Evolutionary conservation across 371 early-diverging fungal genomes (phyloP).

Genomic region (Syncephalastrum racemosum): DNA sequence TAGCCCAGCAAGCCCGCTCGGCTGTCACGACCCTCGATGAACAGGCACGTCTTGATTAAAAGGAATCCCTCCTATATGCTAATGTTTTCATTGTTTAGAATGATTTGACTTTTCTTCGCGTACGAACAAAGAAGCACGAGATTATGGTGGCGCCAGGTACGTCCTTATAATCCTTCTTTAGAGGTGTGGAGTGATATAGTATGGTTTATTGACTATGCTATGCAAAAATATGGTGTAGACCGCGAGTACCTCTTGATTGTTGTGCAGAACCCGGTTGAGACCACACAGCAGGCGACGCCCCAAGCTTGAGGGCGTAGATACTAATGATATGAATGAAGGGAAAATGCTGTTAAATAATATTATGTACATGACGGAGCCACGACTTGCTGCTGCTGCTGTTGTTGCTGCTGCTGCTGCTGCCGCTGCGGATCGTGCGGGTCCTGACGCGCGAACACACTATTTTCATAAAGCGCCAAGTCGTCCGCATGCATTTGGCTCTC

Average conservation of each 20-base stretch:
- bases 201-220: background rate
- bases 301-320: too few relatives aligned
- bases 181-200: background rate
- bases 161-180: background rate
- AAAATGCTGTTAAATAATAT: too few relatives aligned
- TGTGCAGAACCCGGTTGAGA: constrained; percentile 73
- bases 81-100: constrained; percentile 50
- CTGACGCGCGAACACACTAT: too few relatives aligned
- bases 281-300: constrained; percentile 24
- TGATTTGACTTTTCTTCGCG: constrained; percentile 90
- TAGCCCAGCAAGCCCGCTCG: constrained; percentile 39
- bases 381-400: too few relatives aligned
- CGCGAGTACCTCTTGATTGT: constrained; percentile 89
- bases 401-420: too few relatives aligned
- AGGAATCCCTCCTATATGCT: constrained; percentile 1
- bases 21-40: constrained; percentile 39
- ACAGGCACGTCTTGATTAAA: constrained; percentile 20
- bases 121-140: constrained; percentile 92
- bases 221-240: constrained; percentile 47
- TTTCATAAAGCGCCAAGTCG: constrained; percentile 5
- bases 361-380: too few relatives aligned
- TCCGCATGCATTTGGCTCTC: constrained; percentile 14
- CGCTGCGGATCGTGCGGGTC: too few relatives aligned
- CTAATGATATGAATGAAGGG: too few relatives aligned
- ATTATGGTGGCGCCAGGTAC: constrained; percentile 92